Base-by-base conservation (phyloP, 495 filamentous ascomycete species). In the Penicillium canescens region DNA sequence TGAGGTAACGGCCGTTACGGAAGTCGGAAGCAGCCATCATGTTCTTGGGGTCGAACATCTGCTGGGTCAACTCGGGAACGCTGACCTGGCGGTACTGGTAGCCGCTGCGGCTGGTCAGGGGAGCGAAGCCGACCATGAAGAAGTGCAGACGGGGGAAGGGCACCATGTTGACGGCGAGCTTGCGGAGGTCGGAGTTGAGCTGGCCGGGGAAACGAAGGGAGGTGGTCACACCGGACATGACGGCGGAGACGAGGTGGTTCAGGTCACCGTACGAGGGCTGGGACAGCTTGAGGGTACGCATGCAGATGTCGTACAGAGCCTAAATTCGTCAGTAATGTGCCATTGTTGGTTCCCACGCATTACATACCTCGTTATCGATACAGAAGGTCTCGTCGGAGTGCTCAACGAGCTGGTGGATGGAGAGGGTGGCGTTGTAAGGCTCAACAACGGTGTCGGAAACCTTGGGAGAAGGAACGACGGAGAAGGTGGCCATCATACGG, bases 41-140 rank as follows among this genome's bases (percentile, higher is more conserved):
- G 86, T 99, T 99, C 90, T 99, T 99, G 68, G 94, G 94, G 82
- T 99, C 94, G 82, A 91, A 99, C 92, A 99, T 99, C 78, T 99
- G 94, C 82, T 99, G 94, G 69, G 94, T 99, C 76, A 99, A 84
- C 83, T 99, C 94, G 33, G 95, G 94, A 55, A 99, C 94, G 69
- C 86, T 90, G 74, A 99, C 87, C 58, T 95, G 92, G 71, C 94
- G 95, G 94, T 98, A 99, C 56, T 86, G 87, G 83, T 92, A 70
- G 65, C 92, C 85, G 68, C 92, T 91, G 75, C 94, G 91, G 83
- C 89, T 93, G 72, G 94, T 99, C 62, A 99, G 86, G 71, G 94
- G 94, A 74, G 94, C 93, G 76, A 99, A 99, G 72, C 94, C 94
- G 72, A 99, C 95, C 94, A 99, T 99, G 88, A 99, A 99, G 89